Base-by-base conservation (phyloP, 2,329 filamentous ascomycete species). In the Balansia obtecta region DNA sequence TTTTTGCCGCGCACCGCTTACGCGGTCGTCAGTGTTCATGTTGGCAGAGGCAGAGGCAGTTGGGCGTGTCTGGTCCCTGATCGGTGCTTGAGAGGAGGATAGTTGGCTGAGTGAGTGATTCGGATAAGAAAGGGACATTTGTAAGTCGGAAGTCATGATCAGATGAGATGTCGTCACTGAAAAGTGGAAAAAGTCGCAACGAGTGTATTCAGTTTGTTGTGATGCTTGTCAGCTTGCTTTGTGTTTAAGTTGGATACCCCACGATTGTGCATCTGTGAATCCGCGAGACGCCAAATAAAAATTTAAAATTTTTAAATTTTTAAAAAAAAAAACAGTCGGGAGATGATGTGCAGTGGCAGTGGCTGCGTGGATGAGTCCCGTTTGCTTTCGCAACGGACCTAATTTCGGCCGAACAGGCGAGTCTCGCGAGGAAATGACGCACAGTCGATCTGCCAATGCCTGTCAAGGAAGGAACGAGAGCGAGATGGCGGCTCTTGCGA, bases 31-130 rank as follows among this genome's bases (percentile, higher is more conserved):
- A 27, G 16, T 45, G n/a, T 22, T 18, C 46, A 49, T 47, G n/a
- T 8, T 27, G 30, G 46, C 15, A 47, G 20, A 41, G 27, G 34
- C 30, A 47, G 20, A 41, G 27, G 34, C 30, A 34, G n/a, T 37
- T 6, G 27, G 39, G 18, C 41, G 18, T 20, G 27, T 15, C 18
- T 45, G 46, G 11, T 43, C 11, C 40, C 16, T 37, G 8, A 30
- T 45, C 20, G 20, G 12, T 22, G 46, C 52, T 22, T 57, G 56
- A 12, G 55, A 33, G 7, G 52, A 50, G n/a, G 55, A 57, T 55
- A 65, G 62, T 48, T 66, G 61, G 15, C 58, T 56, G n/a, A 65
- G 53, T 5, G 61, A 61, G 16, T 56, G 59, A 42, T 66, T 65
- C 20, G 62, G 63, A 51, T 68, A 68, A 38, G 60, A 59, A 42